Evolutionary conservation across 2,329 filamentous ascomycete genomes (phyloP), one percentile per base, ranked within the genome.

Genomic region (Talaromyces funiculosus): DNA sequence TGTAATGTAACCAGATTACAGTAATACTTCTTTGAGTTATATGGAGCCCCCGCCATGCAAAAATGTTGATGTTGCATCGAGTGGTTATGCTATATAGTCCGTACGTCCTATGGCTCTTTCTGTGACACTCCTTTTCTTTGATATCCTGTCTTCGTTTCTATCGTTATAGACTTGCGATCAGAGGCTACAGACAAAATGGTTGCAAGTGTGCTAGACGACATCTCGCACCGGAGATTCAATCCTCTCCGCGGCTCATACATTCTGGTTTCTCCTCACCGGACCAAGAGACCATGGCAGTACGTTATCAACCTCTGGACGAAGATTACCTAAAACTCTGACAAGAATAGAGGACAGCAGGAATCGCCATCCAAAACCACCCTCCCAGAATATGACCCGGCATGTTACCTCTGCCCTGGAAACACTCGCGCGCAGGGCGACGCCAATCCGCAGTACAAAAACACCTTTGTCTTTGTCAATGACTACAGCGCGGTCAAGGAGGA

Each of bases 221-320:
- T 99, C 70, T 96, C 94, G 43, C 94, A 99, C 74, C 84, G 94
- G 69, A 88, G 94, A 73, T 97, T 89, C 76, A 99, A 99, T 73
- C 90, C 91, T 57, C 82, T 99, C 64, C 88, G 90, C 66, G 92
- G 90, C 63, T 91, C 89, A 64, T 96, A 92, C 89, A 84, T 99
- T 63, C 84, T 99, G 38, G 94, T 99, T 14, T 97, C 94, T 16
- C 94, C 94, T 63, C 94, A 99, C 76, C 83, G 94, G 59, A 97
- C 92, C 57, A 97, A 97, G 84, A 85, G 94, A 65, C 94, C 94
- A 70, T 99, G 94, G 94, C 94, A 97, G 90, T 96, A 81, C 84
- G 90, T 80, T 33, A 33, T 4, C 51, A 16, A 14, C 9, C 35
- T 22, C 2, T 9, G 3, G 40, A 3, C 9, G 9, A 8, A 7